Conservation (phyloP, 371 early-diverging fungal species). For the Mucor velutinosus region DNA sequence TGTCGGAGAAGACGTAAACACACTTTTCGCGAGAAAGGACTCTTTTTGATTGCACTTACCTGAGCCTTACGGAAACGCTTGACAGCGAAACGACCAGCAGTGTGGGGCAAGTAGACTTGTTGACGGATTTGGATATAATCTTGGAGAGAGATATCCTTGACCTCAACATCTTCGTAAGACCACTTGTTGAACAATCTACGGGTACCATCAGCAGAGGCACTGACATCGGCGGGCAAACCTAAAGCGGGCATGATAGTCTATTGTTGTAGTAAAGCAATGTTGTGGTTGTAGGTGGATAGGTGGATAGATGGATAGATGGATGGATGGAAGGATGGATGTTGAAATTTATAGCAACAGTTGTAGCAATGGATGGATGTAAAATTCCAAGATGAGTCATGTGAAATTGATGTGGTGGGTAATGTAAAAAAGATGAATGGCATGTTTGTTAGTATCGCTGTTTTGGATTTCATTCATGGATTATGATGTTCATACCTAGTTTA, state of each 20-base stretch:
- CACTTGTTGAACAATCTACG: conserved; percentile 93
- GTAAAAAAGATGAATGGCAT: not conserved
- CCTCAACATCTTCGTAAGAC: conserved; percentile 94
- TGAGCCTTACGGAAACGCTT: conserved; percentile 99
- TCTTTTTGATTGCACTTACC: conserved; percentile 35
- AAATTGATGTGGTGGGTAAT: not conserved
- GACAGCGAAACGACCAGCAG: conserved; percentile 97
- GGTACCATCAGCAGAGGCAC: conserved; percentile 63
- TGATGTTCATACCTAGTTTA: not conserved
- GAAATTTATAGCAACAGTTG: not conserved
- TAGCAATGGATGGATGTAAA: not conserved
- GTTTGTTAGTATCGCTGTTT: not conserved
- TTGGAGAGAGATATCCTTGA: conserved; percentile 93
- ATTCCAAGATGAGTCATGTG: not conserved
- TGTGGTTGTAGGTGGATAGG: too few species aligned
- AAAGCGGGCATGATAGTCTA: conserved; percentile 58
- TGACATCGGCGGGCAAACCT: conserved; percentile 67
- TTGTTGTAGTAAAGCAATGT: not conserved
- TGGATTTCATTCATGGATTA: not conserved
- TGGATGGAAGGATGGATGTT: conserved; percentile 1
- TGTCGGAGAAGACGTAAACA: conserved; percentile 21
- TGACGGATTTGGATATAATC: conserved; percentile 95
- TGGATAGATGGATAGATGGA: conserved; percentile 20
- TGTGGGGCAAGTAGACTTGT: conserved; percentile 98
- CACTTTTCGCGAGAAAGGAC: conserved; percentile 14